Evolutionary conservation across 257 asterid species (phyloP).

Genomic region (Oldenlandia corymbosa): DNA sequence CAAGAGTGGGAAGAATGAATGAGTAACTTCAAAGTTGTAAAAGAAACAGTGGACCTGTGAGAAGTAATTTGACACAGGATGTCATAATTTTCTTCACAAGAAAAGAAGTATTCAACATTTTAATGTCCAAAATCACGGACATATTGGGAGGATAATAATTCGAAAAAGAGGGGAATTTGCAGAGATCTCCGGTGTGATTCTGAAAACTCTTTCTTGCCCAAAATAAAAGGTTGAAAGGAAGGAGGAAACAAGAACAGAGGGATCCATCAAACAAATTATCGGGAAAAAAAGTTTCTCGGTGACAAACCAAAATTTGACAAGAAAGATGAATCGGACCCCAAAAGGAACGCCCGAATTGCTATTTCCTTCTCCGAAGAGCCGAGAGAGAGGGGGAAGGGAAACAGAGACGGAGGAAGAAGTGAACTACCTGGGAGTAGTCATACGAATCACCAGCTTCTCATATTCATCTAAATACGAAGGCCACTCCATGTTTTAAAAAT

Average conservation of each 20-base stretch:
- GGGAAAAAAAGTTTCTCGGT: neutral
- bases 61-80: neutral
- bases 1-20: slow-evolving; percentile 24
- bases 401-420: slow-evolving; percentile 4
- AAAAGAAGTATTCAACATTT: neutral
- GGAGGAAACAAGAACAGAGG: neutral
- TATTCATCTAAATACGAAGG: slow-evolving; percentile 75
- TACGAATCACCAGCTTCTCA: slow-evolving; percentile 76
- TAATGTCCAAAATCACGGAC: neutral
- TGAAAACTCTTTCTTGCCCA: neutral
- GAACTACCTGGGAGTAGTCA: slow-evolving; percentile 92
- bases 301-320: too few relatives aligned
- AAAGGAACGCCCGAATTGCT: too few relatives aligned
- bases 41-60: slow-evolving; percentile 20
- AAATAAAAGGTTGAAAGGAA: neutral
- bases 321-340: too few relatives aligned
- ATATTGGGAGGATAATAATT: neutral
- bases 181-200: neutral
- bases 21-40: slow-evolving; percentile 33
- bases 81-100: too few relatives aligned
- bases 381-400: too few relatives aligned
- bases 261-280: neutral
- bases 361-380: neutral
- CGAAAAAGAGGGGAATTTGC: slow-evolving; percentile 1
- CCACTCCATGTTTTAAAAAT: slow-evolving; percentile 65